Percentiles rank a stretch among this genome's conserved stretches.
phyloP scores from a whole-genome alignment of 2,329 filamentous ascomycete genomes.

The Fusarium kyushuense region DNA sequence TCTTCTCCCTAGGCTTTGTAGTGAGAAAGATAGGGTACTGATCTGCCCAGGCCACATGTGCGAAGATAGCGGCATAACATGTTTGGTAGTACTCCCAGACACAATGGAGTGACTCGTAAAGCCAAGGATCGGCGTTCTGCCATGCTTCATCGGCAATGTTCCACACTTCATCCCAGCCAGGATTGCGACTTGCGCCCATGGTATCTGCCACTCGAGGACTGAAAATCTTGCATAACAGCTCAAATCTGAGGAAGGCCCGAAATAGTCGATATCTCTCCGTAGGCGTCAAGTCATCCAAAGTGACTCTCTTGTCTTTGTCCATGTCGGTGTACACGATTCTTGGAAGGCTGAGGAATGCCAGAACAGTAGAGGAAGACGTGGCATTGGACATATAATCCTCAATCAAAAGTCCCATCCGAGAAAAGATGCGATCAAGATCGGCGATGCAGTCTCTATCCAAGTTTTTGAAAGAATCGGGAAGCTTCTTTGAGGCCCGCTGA shows the following conservation, averaged over 20 bases:
- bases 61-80: neutral
- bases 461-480: conserved; percentile 7
- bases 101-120: neutral
- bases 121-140: neutral
- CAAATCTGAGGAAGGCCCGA: neutral
- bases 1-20: neutral
- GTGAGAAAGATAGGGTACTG: neutral
- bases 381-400: conserved; percentile 38
- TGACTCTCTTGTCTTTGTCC: neutral
- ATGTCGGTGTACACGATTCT: neutral
- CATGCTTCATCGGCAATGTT: no score
- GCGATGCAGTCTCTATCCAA: neutral
- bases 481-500: neutral
- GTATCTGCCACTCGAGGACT: neutral
- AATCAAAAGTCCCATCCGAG: conserved; percentile 13
- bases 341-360: conserved; percentile 20
- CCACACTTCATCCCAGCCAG: no score
- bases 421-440: conserved; percentile 7
- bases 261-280: neutral
- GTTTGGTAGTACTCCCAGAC: neutral
- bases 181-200: no score
- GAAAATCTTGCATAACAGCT: neutral
- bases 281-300: neutral
- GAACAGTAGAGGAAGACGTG: conserved; percentile 2
- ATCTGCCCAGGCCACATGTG: neutral